Evolutionary conservation across 371 early-diverging fungal species (phyloP), one percentile per base, ranked within the genome.

Genomic region (Mucor sp.): DNA sequence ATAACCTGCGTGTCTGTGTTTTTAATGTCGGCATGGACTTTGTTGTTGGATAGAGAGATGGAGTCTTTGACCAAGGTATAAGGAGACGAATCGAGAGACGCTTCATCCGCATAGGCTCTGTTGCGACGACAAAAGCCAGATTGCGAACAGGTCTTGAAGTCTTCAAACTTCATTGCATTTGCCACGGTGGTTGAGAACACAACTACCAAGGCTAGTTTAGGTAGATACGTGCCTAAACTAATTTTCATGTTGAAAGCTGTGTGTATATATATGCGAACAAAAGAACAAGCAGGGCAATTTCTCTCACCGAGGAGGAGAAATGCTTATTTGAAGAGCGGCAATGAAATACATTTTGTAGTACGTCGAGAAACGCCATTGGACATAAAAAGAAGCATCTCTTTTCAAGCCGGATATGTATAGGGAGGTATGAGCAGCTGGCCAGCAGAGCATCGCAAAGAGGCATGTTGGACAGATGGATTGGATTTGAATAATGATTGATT

Each of bases 81-180:
- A 8, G 90, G 91, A 0, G 93, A 91, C 15, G 63, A 21, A 27
- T 68, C 72, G 17, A 77, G 75, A 2, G 55, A 63, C 9, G 63
- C 71, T n/a, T 65, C 53, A 39, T 94, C 91, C 12, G 95, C 96
- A 75, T 89, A 94, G 11, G 90, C 93, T 12, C 95, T 86, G 79
- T 98, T 95, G 48, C 98, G 91, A 11, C 83, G 77, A 77, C 97
- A 97, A 77, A 99, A 99, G 19, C 90, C 91, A 57, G 90, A 87
- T 68, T 97, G 94, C 21, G 87, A 80, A 76, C 97, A 97, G 0
- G 84, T 90, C 75, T 95, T 97, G 76, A 99, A 99, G 75, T 99
- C 94, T 58, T 93, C 93, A 65, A 68, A 66, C 65, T 81, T 81
- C 81, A 81, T 81, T 30, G 77, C 76, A 19, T 56, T 9, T 0